Evolutionary conservation across 2,329 filamentous ascomycete species (phyloP).

Genomic region (Sarocladium kiliense): DNA sequence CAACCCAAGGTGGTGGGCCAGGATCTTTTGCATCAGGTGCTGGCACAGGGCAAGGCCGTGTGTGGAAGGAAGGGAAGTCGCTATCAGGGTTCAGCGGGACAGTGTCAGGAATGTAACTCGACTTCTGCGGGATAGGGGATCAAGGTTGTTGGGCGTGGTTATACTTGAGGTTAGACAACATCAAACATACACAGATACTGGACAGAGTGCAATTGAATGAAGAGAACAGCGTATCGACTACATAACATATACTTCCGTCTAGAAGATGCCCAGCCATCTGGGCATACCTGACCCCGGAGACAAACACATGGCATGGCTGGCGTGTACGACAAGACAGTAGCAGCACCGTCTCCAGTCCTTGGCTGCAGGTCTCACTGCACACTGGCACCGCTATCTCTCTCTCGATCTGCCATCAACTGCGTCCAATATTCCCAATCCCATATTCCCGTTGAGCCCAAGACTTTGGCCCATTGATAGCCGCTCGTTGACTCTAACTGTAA

Average conservation of each 20-base stretch:
- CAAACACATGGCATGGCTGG: not conserved
- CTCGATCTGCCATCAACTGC: not conserved
- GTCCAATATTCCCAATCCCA: not conserved
- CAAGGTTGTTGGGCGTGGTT: no score
- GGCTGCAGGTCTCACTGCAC: not conserved
- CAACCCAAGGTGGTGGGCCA: not conserved
- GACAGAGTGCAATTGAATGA: no score
- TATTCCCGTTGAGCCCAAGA: not conserved
- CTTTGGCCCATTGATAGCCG: not conserved
- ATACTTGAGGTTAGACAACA: no score
- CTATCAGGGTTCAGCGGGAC: not conserved
- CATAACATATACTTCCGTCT: no score
- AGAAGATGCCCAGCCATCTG: not conserved
- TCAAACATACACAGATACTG: no score
- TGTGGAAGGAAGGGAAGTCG: not conserved
- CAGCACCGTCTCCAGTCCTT: not conserved
- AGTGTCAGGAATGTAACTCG: no score
- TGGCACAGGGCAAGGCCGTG: not conserved
- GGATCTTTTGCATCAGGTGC: not conserved
- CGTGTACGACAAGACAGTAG: no score
- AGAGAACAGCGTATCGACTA: no score
- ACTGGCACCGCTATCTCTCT: not conserved
- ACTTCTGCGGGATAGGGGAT: no score
- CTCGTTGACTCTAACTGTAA: not conserved
- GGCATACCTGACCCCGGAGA: not conserved